Conservation (phyloP, 2,329 filamentous ascomycete genomes). For the Fusarium annulatum region DNA sequence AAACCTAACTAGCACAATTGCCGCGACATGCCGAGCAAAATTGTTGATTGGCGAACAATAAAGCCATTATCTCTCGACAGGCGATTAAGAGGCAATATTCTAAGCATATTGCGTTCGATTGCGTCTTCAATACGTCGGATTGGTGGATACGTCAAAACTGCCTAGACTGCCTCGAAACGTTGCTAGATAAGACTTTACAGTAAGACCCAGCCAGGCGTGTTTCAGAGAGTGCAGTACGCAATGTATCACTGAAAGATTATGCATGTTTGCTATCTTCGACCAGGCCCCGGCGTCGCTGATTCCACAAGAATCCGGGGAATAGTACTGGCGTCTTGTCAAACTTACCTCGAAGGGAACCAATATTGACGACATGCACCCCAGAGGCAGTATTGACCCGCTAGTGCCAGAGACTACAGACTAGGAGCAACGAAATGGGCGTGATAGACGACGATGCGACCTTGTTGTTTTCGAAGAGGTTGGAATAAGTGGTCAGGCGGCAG, state of each 20-base stretch:
- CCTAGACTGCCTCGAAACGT: slow-evolving; percentile 12
- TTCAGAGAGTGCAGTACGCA: neutral
- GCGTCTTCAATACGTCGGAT: slow-evolving; percentile 14
- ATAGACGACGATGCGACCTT: slow-evolving; percentile 29
- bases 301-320: slow-evolving; percentile 26
- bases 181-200: slow-evolving; percentile 6
- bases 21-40: slow-evolving; percentile 22
- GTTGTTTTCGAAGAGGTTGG: slow-evolving; percentile 37
- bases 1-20: slow-evolving; percentile 23
- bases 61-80: slow-evolving; percentile 8
- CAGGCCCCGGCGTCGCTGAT: neutral
- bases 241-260: neutral
- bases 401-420: slow-evolving; percentile 12
- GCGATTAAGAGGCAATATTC: slow-evolving; percentile 18
- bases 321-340: slow-evolving; percentile 12
- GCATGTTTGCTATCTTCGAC: slow-evolving; percentile 3
- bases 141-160: slow-evolving; percentile 9
- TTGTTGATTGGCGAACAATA: slow-evolving; percentile 26
- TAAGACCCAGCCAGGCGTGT: slow-evolving; percentile 5
- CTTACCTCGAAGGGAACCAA: slow-evolving; percentile 18
- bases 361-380: slow-evolving; percentile 26
- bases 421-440: slow-evolving; percentile 21
- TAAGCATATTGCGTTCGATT: slow-evolving; percentile 28
- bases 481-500: slow-evolving; percentile 44
- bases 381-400: slow-evolving; percentile 20